A percentile compares a stretch with the other conserved stretches of the same genome.
Evolutionary conservation across 148 eudicot species (phyloP).

Genomic region (Hydrangea macrophylla): DNA sequence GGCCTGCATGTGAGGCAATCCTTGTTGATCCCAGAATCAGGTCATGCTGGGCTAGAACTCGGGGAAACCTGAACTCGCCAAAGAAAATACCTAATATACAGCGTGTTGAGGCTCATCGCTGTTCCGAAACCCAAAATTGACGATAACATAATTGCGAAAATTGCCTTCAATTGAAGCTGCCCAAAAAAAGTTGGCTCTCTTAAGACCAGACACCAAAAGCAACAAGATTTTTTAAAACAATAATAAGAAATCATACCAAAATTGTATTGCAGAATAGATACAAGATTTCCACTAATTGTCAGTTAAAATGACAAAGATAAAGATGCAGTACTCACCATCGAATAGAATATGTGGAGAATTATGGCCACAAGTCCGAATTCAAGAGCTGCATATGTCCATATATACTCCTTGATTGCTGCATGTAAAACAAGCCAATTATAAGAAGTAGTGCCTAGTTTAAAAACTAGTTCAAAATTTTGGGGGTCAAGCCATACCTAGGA

Average conservation of each 20-base stretch:
- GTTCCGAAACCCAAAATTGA: slow-evolving; percentile 63
- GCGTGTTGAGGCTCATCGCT: slow-evolving; percentile 52
- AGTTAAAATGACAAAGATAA: not conserved
- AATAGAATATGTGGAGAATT: slow-evolving; percentile 56
- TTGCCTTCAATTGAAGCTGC: slow-evolving; percentile 69
- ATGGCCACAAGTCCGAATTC: slow-evolving; percentile 80
- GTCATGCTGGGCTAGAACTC: slow-evolving; percentile 34
- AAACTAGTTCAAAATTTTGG: slow-evolving; percentile 1
- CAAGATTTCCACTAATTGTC: too few relatives aligned
- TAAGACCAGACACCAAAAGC: not conserved
- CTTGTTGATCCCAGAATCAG: not conserved
- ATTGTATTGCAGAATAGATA: not conserved
- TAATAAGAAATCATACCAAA: not conserved
- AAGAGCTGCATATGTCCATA: slow-evolving; percentile 89
- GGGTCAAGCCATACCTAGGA: slow-evolving; percentile 50
- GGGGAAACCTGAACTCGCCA: slow-evolving; percentile 56
- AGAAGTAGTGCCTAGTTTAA: not conserved
- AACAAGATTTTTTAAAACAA: not conserved
- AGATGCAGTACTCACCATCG: slow-evolving; percentile 42
- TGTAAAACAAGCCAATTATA: slow-evolving; percentile 15
- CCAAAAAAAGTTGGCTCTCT: slow-evolving; percentile 3
- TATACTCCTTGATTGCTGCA: slow-evolving; percentile 84
- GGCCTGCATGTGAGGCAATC: not conserved
- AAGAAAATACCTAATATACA: slow-evolving; percentile 48
- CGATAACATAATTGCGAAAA: slow-evolving; percentile 59